phyloP scores from a whole-genome alignment of 352 stramenopile genomes.

The Globisporangium yorkense region DNA sequence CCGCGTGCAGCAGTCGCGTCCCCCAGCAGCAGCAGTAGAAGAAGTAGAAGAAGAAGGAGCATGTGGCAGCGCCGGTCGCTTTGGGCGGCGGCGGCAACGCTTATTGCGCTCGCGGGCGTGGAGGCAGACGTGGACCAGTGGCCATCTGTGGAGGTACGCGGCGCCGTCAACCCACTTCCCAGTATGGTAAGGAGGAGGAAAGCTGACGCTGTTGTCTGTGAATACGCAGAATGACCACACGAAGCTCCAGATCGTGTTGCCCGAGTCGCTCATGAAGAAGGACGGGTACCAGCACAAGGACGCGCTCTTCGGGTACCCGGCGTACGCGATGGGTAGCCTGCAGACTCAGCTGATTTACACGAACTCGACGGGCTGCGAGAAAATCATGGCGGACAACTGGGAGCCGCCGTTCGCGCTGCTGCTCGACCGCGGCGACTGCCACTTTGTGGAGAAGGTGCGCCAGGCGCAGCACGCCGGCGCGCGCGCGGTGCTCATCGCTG shows the following conservation, averaged over 20 bases:
- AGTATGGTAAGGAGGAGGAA: neutral
- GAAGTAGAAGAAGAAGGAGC: neutral
- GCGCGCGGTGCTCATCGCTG: slow-evolving; percentile 93
- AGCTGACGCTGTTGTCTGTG: no score
- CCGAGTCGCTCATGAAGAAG: slow-evolving; percentile 85
- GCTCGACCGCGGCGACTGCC: slow-evolving; percentile 94
- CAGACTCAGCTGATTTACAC: slow-evolving; percentile 90
- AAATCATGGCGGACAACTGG: slow-evolving; percentile 79
- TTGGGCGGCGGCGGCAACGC: slow-evolving; percentile 14
- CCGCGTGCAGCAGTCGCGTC: neutral
- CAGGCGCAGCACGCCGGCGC: slow-evolving; percentile 90
- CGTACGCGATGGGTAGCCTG: slow-evolving; percentile 86
- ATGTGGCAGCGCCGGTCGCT: slow-evolving; percentile 8
- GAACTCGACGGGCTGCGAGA: slow-evolving; percentile 67
- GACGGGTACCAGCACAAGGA: slow-evolving; percentile 95
- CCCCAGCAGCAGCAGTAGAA: slow-evolving; percentile 9
- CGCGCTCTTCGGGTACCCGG: slow-evolving; percentile 94
- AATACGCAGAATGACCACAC: slow-evolving; percentile 71
- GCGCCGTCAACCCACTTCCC: neutral
- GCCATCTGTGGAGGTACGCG: slow-evolving; percentile 70
- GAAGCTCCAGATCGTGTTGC: slow-evolving; percentile 87
- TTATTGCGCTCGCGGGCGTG: slow-evolving; percentile 19
- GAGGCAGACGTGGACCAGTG: slow-evolving; percentile 71
- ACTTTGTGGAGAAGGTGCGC: slow-evolving; percentile 96
- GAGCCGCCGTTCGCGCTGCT: slow-evolving; percentile 94